Evolutionary conservation across 352 stramenopile species (phyloP).

Genomic region (Pythium scleroteichum): DNA sequence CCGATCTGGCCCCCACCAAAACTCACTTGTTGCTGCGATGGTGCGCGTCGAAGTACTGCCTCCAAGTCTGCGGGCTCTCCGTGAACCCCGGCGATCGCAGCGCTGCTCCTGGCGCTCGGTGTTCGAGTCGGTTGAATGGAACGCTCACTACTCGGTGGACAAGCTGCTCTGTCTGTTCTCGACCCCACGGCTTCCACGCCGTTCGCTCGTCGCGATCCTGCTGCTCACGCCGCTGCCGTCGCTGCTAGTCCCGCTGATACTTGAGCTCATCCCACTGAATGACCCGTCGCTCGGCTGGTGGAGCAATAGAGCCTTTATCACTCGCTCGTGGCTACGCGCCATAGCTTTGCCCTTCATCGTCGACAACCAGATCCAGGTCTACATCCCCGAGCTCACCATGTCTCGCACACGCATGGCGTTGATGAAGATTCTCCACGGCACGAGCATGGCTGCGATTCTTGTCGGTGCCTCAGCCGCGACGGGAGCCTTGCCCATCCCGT

Average conservation of each 20-base stretch:
- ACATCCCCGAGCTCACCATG: constrained; percentile 5
- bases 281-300: constrained; percentile 11
- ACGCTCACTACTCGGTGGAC: constrained; percentile 5
- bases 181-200: neutral
- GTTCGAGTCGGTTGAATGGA: constrained; percentile 5
- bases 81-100: no score
- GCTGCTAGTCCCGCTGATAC: neutral
- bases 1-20: no score
- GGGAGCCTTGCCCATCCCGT: constrained; percentile 9
- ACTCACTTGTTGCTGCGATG: no score
- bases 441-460: neutral
- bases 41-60: no score
- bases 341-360: neutral
- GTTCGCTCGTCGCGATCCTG: constrained; percentile 2
- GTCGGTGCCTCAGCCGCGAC: neutral
- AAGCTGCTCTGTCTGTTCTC: constrained; percentile 7
- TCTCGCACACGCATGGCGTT: neutral
- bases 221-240: constrained; percentile 6
- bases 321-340: neutral
- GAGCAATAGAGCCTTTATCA: constrained; percentile 1
- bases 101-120: neutral
- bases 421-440: constrained; percentile 6
- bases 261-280: constrained; percentile 3
- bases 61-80: no score
- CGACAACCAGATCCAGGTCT: neutral